Evolutionary conservation across 2,329 filamentous ascomycete species (phyloP).

Genomic region (Colletotrichum spaethianum): DNA sequence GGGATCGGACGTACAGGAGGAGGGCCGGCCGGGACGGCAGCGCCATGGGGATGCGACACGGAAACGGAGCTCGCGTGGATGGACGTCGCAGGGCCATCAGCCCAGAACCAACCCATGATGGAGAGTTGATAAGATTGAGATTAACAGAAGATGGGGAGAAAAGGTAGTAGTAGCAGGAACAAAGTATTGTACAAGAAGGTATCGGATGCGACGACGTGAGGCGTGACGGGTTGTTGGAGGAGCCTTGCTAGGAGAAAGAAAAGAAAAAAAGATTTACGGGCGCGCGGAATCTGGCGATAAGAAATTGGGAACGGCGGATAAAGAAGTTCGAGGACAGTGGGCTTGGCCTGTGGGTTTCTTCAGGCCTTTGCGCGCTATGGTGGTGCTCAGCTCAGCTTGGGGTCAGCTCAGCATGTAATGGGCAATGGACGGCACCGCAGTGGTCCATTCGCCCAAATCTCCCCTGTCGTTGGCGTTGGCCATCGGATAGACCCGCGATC

Average conservation of each 20-base stretch:
- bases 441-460: conserved; percentile 11
- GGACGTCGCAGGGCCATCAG: conserved; percentile 60
- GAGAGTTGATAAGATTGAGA: conserved; percentile 13
- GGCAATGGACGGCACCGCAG: conserved; percentile 15
- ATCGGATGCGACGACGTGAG: neutral
- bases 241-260: neutral
- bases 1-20: conserved; percentile 57
- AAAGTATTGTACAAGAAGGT: conserved; percentile 11
- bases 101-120: conserved; percentile 76
- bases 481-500: conserved; percentile 33
- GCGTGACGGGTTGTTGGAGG: neutral
- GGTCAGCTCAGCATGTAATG: neutral
- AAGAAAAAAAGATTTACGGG: conserved; percentile 38
- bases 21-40: conserved; percentile 42
- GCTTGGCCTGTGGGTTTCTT: conserved; percentile 2
- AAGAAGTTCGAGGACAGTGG: conserved; percentile 17
- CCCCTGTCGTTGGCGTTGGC: neutral
- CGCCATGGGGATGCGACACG: conserved; percentile 44
- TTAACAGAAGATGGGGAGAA: neutral
- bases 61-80: conserved; percentile 38
- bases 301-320: conserved; percentile 19
- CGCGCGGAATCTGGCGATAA: conserved; percentile 14
- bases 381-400: neutral
- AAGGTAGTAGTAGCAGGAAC: neutral
- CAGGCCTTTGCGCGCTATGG: neutral